These are phyloP conservation scores for Claviceps pazoutovae DNA, from an alignment of 2,329 filamentous ascomycete genomes.

Conservation along the genomic window DNA sequence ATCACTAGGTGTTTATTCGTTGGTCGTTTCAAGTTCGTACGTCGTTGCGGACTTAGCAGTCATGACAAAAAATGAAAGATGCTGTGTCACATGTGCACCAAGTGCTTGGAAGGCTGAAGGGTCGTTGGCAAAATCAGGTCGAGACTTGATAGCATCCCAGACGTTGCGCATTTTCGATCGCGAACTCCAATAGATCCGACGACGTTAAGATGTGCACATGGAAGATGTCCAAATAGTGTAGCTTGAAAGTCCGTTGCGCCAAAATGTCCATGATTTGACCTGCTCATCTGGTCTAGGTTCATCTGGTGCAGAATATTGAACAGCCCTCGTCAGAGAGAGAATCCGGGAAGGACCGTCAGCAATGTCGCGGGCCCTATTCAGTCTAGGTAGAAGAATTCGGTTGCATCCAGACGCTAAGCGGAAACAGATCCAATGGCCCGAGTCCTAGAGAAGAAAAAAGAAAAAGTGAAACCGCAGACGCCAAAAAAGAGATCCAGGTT, in stretches of 20 bases:
- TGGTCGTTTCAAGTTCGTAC: conserved; percentile 14
- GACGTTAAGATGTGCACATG: not conserved
- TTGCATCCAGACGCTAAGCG: not conserved
- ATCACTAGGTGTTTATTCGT: conserved; percentile 18
- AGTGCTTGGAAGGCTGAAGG: not conserved
- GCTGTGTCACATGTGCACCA: conserved; percentile 10
- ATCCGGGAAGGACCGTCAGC: not conserved
- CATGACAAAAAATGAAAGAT: conserved; percentile 15
- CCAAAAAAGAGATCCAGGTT: conserved; percentile 13
- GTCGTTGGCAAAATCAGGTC: not conserved
- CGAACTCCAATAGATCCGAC: not conserved
- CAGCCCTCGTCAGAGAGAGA: not conserved
- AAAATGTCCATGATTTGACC: not conserved
- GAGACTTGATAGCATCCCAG: not conserved
- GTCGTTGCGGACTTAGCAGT: conserved; percentile 21
- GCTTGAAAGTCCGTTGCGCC: not conserved
- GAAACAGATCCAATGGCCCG: not conserved
- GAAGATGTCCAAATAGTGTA: not conserved
- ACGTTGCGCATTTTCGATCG: not conserved
- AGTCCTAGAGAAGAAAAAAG: not conserved
- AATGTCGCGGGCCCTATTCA: not conserved
- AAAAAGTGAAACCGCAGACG: not conserved
- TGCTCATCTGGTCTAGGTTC: not conserved
- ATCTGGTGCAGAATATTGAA: not conserved
- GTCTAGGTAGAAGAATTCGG: not conserved